A percentile compares a stretch with the other conserved stretches of the same genome.
phyloP scores from a whole-genome alignment of 805 yeast species.

The Lipomyces anomalus region DNA sequence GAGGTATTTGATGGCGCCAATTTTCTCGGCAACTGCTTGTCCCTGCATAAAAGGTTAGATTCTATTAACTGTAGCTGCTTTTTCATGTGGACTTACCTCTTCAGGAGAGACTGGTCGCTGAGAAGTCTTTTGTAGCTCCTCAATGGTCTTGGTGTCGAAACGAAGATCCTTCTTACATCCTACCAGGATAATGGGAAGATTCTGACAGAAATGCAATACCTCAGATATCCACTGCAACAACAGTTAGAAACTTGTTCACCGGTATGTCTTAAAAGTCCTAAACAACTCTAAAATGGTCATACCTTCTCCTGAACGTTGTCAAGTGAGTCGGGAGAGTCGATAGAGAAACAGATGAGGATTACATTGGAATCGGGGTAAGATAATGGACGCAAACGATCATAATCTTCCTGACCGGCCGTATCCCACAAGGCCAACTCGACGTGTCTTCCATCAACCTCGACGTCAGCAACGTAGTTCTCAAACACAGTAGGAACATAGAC shows the following conservation, averaged over 20 bases:
- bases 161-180: conserved; percentile 90
- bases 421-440: conserved; percentile 95
- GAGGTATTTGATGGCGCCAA: conserved; percentile 78
- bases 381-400: conserved; percentile 85
- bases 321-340: conserved; percentile 85
- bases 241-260: not conserved
- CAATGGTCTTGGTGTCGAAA: conserved; percentile 71
- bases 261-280: not conserved
- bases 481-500: conserved; percentile 94
- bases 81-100: conserved; percentile 48
- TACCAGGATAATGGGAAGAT: conserved; percentile 85
- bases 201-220: conserved; percentile 88
- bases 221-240: conserved; percentile 72
- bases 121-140: conserved; percentile 64
- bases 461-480: conserved; percentile 96
- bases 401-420: no score
- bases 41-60: conserved; percentile 38
- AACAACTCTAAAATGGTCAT: not conserved
- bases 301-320: conserved; percentile 85
- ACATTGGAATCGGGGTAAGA: conserved; percentile 92
- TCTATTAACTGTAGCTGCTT: not conserved
- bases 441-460: conserved; percentile 82
- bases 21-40: conserved; percentile 78
- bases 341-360: conserved; percentile 82
- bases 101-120: conserved; percentile 75